These are phyloP conservation scores for Penicillium sp. DNA, from an alignment of 2,329 filamentous ascomycete genomes.

Conservation along the genomic window DNA sequence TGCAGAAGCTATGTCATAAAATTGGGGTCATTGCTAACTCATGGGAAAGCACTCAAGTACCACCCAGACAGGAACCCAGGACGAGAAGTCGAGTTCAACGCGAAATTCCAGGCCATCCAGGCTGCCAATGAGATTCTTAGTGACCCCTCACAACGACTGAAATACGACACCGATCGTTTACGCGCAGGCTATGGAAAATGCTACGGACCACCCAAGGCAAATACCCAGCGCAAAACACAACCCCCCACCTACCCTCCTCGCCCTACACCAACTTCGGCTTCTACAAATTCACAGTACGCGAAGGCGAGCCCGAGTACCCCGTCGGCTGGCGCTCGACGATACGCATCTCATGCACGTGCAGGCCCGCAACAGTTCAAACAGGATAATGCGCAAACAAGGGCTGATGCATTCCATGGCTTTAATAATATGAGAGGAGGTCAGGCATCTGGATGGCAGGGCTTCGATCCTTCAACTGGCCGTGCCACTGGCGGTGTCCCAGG, in stretches of 20 bases:
- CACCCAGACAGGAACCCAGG: conserved; percentile 89
- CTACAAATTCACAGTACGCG: conserved; percentile 11
- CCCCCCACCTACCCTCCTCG: conserved; percentile 24
- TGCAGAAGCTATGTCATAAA: not conserved
- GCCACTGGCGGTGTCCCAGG: conserved; percentile 22
- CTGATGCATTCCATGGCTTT: conserved; percentile 46
- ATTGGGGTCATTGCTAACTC: not conserved
- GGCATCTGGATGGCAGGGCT: conserved; percentile 38
- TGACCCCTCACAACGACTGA: conserved; percentile 56
- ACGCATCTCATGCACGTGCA: conserved; percentile 41
- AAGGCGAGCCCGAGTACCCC: conserved; percentile 28
- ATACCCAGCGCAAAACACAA: conserved; percentile 28
- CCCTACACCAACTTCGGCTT: conserved; percentile 25
- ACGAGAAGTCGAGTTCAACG: conserved; percentile 72
- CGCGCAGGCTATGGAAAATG: conserved; percentile 46
- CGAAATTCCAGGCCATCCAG: conserved; percentile 83
- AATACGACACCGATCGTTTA: conserved; percentile 61
- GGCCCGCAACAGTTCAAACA: conserved; percentile 40
- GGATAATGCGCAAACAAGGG: conserved; percentile 41
- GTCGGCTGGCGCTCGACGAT: conserved; percentile 40
- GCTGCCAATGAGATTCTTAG: conserved; percentile 75
- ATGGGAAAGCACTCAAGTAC: conserved; percentile 66
- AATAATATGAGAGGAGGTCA: conserved; percentile 42
- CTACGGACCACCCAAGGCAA: conserved; percentile 32
- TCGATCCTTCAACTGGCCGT: conserved; percentile 40